Percentiles rank a stretch among this genome's conserved stretches.
Conservation (phyloP, 164 flowering plant genomes). For the Buxus sempervirens region DNA sequence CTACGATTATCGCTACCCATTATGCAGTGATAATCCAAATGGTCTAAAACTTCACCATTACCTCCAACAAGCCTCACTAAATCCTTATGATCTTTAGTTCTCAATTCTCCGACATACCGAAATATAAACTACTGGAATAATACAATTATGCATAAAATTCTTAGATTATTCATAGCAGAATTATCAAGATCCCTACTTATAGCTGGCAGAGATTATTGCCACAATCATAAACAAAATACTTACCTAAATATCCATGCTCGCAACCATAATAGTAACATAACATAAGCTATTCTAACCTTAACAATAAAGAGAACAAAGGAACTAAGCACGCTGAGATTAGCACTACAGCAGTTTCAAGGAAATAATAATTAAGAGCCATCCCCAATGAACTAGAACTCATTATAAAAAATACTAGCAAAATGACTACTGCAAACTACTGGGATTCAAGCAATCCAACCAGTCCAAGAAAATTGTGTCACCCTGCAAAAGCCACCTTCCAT, state of each 20-base stretch:
- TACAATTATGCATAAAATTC: constrained; percentile 14
- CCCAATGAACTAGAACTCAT: constrained; percentile 42
- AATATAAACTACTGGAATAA: constrained; percentile 7
- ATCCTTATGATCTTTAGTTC: constrained; percentile 20
- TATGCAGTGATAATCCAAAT: constrained; percentile 36
- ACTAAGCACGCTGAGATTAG: constrained; percentile 37
- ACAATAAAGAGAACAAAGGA: constrained; percentile 34
- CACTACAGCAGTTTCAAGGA: constrained; percentile 40
- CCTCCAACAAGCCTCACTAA: constrained; percentile 24
- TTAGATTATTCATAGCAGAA: neutral
- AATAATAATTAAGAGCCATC: constrained; percentile 28
- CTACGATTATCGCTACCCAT: constrained; percentile 56
- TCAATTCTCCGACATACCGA: constrained; percentile 10
- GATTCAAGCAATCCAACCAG: constrained; percentile 71
- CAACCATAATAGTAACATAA: constrained; percentile 16
- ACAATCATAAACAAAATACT: constrained; percentile 10
- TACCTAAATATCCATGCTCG: constrained; percentile 14
- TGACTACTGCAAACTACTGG: constrained; percentile 47
- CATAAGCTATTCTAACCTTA: constrained; percentile 32
- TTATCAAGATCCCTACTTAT: constrained; percentile 10
- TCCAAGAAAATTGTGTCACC: constrained; percentile 32
- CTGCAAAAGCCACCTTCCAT: constrained; percentile 27
- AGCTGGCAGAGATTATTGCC: constrained; percentile 13
- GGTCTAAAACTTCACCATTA: constrained; percentile 28
- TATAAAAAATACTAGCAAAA: constrained; percentile 37